Base-by-base conservation (phyloP, 2,329 filamentous ascomycete genomes). In the Monosporascus sp. region DNA sequence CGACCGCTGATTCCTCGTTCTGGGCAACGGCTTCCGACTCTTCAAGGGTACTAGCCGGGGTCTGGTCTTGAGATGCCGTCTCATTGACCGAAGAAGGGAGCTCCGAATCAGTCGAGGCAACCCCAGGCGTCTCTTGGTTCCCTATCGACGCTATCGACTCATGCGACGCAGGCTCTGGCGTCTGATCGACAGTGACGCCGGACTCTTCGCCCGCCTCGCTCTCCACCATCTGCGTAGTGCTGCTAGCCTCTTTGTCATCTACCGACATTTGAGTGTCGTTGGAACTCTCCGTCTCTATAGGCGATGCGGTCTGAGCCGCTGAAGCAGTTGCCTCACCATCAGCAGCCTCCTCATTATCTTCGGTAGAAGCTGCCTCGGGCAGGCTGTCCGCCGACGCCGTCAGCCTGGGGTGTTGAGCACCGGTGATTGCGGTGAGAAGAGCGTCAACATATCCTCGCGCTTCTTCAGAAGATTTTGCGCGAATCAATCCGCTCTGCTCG, bases 401-500 rank as follows among this genome's bases (percentile, higher is more conserved):
- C 18, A 52, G 49, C 17, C 46, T 48, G 38, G 62, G 50, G 44
- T 53, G 49, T 31, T 55, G 59, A 24, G 60, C 67, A 51, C 62
- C 65, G 6, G 72, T 76, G 20, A 83, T 64, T 6, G 78, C 75
- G 43, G 74, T 71, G 3, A 83, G 71, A 25, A 84, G 70, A 3
- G 74, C 72, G 49, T 80, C 74, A 7, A 83, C 69, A 53, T 80
- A 79, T 15, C 68, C 67, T 14, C 73, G 72, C 18, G 70, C 73
- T 56, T 83, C 77, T 14, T 72, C 68, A 5, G 72, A 67, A 0
- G 75, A 74, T 50, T 72, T 74, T 15, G 70, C 73, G 20, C 68
- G 69, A 17, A 83, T 68, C 7, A 83, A 71, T 3, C 79, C 79
- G 54, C 77, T 81, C 62, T 80, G 75, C 54, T 78, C 74, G 2